Evolutionary conservation across 73 alveolate genomes (phyloP).

Genomic region (Tetrahymena borealis): DNA sequence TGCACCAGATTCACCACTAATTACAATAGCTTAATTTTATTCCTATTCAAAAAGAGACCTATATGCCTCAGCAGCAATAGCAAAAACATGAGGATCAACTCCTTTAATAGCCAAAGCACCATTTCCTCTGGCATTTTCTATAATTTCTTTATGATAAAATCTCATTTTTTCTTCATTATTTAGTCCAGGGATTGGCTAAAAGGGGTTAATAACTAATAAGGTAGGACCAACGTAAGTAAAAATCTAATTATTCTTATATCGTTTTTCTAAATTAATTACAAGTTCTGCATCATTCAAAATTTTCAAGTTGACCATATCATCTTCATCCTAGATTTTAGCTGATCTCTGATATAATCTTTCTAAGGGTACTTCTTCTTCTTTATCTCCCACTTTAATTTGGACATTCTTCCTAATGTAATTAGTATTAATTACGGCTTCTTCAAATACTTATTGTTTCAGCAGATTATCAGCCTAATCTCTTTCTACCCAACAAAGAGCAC

Average conservation of each 20-base stretch:
- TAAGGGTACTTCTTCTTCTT: neutral
- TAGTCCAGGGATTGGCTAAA: constrained; percentile 71
- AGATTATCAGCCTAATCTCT: neutral
- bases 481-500: neutral
- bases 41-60: constrained; percentile 66
- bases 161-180: constrained; percentile 54
- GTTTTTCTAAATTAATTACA: constrained; percentile 65
- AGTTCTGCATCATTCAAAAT: constrained; percentile 71
- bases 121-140: neutral
- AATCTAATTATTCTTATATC: constrained; percentile 75
- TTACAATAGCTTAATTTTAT: constrained; percentile 87
- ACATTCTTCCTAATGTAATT: neutral
- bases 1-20: constrained; percentile 98
- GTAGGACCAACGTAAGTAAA: constrained; percentile 97
- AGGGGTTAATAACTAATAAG: constrained; percentile 87
- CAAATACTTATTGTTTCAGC: neutral
- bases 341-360: constrained; percentile 23
- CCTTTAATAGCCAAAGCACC: constrained; percentile 32
- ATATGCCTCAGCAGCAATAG: constrained; percentile 81
- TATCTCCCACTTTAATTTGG: neutral
- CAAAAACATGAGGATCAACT: constrained; percentile 82
- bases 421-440: neutral
- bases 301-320: constrained; percentile 74
- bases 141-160: constrained; percentile 16
- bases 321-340: constrained; percentile 1